A percentile compares a stretch with the other conserved stretches of the same genome.
These are phyloP conservation scores for Prototheca cutis DNA, from an alignment of 163 green algal species.

Conservation along the genomic window DNA sequence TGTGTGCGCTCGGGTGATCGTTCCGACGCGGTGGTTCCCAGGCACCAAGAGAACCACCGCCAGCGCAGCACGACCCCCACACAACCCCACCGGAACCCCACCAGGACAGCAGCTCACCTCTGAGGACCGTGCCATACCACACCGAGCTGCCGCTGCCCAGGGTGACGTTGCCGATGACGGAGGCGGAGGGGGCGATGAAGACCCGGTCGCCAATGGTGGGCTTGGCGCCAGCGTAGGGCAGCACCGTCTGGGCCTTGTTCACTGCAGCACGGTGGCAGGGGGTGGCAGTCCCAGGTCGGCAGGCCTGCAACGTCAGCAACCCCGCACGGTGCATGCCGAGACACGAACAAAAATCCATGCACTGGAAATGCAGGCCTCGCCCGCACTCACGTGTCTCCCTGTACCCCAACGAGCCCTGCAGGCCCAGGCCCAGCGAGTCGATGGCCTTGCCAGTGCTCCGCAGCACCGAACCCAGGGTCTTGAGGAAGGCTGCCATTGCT, in stretches of 20 bases:
- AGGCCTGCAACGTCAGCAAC: too few relatives aligned
- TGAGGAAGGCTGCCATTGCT: constrained; percentile 6
- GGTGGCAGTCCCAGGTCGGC: too few relatives aligned
- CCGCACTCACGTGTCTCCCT: constrained; percentile 30
- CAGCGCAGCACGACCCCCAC: too few relatives aligned
- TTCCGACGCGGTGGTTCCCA: too few relatives aligned
- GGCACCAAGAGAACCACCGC: too few relatives aligned
- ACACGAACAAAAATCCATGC: neutral
- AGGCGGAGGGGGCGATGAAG: constrained; percentile 81
- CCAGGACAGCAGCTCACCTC: constrained; percentile 20
- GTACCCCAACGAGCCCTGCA: constrained; percentile 35
- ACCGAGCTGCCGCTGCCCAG: constrained; percentile 62
- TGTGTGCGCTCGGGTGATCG: too few relatives aligned
- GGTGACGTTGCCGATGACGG: constrained; percentile 74
- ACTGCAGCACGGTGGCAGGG: constrained; percentile 19
- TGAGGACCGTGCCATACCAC: constrained; percentile 65
- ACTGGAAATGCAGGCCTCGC: neutral
- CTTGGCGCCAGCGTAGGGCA: constrained; percentile 16
- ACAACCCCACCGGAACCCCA: too few relatives aligned
- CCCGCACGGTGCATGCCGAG: too few relatives aligned
- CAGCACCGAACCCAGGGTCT: constrained; percentile 14
- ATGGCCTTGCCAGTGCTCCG: constrained; percentile 25
- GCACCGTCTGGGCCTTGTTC: constrained; percentile 21
- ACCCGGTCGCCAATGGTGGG: constrained; percentile 34
- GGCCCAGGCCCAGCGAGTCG: constrained; percentile 21